phyloP scores from a whole-genome alignment of 1,284 basidiomycete species.

The Exobasidium cylindrosporum region DNA sequence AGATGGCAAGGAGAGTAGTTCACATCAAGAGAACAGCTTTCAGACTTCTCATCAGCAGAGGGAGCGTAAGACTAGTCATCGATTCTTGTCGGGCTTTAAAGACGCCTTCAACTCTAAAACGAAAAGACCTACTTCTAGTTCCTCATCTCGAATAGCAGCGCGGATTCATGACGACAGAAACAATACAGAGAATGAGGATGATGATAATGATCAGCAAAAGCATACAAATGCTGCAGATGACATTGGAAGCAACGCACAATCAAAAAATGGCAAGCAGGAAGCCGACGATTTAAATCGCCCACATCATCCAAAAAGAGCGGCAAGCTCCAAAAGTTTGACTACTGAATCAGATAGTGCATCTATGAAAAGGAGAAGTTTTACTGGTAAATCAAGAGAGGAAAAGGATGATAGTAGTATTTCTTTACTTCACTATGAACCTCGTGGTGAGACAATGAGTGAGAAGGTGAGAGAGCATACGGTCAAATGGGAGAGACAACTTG shows the following conservation, averaged over 20 bases:
- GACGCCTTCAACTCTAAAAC: not conserved
- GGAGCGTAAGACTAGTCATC: not conserved
- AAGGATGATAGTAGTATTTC: not conserved
- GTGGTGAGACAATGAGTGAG: constrained; percentile 22
- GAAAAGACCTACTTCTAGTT: not conserved
- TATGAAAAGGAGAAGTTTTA: not conserved
- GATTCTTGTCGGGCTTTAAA: constrained; percentile 1
- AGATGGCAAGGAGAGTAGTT: not conserved
- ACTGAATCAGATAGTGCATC: not conserved
- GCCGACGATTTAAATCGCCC: not conserved
- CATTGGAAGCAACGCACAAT: not conserved
- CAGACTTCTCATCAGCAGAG: not conserved
- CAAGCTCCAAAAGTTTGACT: not conserved
- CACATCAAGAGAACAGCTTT: not conserved
- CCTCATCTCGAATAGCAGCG: too few relatives aligned
- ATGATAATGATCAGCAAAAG: not conserved
- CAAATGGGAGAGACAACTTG: constrained; percentile 36
- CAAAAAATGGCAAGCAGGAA: not conserved
- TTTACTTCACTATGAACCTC: constrained; percentile 23
- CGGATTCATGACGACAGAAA: not conserved
- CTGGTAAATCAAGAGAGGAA: not conserved
- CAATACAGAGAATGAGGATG: not conserved
- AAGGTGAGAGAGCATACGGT: constrained; percentile 34
- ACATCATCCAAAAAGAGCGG: not conserved
- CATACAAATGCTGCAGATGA: not conserved